A percentile compares a stretch with the other conserved stretches of the same genome.
phyloP scores from a whole-genome alignment of 495 filamentous ascomycete genomes.

The Tuber calosporum region DNA sequence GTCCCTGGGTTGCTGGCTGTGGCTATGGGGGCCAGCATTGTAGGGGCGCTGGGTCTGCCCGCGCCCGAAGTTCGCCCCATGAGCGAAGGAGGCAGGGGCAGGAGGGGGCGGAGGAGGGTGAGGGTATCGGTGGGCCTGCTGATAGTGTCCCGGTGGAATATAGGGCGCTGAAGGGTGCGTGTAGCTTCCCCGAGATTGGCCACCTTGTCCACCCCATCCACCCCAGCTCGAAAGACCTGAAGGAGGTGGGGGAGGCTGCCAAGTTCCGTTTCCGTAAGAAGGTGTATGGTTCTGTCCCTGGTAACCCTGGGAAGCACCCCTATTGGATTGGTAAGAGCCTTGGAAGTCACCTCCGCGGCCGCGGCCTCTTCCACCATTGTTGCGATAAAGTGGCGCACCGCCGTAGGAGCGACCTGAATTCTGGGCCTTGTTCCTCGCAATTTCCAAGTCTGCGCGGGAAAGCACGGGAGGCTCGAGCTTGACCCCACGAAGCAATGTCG shows the following conservation, averaged over 20 bases:
- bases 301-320: neutral
- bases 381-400: constrained; percentile 53
- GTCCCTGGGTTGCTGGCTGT: neutral
- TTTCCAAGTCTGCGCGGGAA: constrained; percentile 63
- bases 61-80: neutral
- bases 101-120: neutral
- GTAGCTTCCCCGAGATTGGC: neutral
- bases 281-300: constrained; percentile 10
- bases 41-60: neutral
- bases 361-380: constrained; percentile 46
- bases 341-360: constrained; percentile 16
- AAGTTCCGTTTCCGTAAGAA: constrained; percentile 28
- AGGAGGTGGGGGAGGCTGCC: constrained; percentile 31
- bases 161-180: neutral
- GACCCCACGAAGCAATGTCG: constrained; percentile 83
- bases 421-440: constrained; percentile 54
- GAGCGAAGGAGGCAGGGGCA: neutral
- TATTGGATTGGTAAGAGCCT: constrained; percentile 9
- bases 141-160: neutral
- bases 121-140: neutral
- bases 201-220: neutral
- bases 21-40: neutral
- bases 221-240: constrained; percentile 21
- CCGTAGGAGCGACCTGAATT: constrained; percentile 58
- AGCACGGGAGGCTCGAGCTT: constrained; percentile 63